Base-by-base conservation (phyloP, 2,329 filamentous ascomycete species). In the Monosporascus cannonballus region DNA sequence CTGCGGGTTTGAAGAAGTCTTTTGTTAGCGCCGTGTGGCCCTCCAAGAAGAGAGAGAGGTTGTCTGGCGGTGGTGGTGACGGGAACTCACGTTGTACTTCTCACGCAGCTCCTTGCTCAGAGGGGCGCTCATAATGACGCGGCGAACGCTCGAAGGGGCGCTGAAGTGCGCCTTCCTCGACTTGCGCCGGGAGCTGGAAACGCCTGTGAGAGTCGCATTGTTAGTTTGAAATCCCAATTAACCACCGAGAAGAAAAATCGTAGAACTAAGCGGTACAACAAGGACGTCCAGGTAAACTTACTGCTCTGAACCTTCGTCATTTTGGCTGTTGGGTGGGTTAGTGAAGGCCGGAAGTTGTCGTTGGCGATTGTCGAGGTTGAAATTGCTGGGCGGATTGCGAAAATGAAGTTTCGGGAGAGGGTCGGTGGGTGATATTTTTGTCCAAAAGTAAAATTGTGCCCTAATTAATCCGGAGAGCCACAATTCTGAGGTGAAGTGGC, bases 81-180 rank as follows among this genome's bases (percentile, higher is more conserved):
- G 9, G 6, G 36, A 53, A 73, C 88, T 65, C 83, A 96, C 94
- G 78, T 96, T 96, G 89, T 99, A 89, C 86, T 99, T 94, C 80
- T 96, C 92, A 73, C 91, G 87, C 74, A 99, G 86, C 82, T 99
- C 94, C 84, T 96, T 96, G 82, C 83, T 89, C 67, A 96, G 84
- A 69, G 90, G 89, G 66, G 94, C 92, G 81, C 88, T 93, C 92
- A 99, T 96, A 81, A 96, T 96, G 69, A 87, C 83, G 74, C 94
- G 90, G 78, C 94, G 92, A 73, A 90, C 84, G 81, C 88, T 91
- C 75, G 92, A 96, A 67, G 92, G 91, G 66, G 94, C 94, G 75
- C 83, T 81, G 86, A 96, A 99, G 85, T 99, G 93, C 74, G 90
- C 89, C 84, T 96, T 96, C 79, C 94, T 90, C 80, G 90, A 94